Conservation (phyloP, 1,284 basidiomycete species). For the Apiotrichum gamsii region DNA sequence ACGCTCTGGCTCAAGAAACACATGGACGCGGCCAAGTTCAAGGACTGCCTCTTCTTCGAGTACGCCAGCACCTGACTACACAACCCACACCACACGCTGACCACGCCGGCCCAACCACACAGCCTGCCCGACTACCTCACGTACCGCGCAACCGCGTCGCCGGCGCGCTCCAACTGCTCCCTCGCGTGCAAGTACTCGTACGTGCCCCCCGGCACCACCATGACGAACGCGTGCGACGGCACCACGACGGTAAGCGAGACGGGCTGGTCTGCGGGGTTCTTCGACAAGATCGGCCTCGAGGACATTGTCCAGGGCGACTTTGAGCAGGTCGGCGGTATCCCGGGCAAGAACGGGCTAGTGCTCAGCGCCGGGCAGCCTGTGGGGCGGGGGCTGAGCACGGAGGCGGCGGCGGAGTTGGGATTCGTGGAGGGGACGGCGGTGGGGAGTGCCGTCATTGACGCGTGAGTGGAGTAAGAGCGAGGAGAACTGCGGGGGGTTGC, state of each 20-base stretch:
- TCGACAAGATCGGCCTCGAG: conserved; percentile 61
- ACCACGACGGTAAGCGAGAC: conserved; percentile 43
- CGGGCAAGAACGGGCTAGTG: conserved; percentile 56
- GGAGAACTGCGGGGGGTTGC: neutral
- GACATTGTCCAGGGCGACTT: conserved; percentile 56
- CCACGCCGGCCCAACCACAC: neutral
- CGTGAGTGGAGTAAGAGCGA: conserved; percentile 57
- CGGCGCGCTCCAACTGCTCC: conserved; percentile 83
- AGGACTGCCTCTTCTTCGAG: conserved; percentile 87
- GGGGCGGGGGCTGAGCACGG: conserved; percentile 70
- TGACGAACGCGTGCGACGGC: conserved; percentile 40
- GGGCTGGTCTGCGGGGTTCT: conserved; percentile 87
- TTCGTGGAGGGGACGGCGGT: conserved; percentile 83
- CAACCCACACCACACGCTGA: no score
- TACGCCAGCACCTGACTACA: no score
- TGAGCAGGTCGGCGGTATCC: conserved; percentile 68
- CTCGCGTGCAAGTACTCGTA: conserved; percentile 96
- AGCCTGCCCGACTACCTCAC: conserved; percentile 88
- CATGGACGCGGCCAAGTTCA: conserved; percentile 71
- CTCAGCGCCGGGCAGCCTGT: conserved; percentile 90
- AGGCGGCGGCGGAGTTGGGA: conserved; percentile 78
- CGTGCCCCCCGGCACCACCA: conserved; percentile 61
- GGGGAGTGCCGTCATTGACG: conserved; percentile 91
- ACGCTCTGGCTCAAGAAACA: conserved; percentile 91
- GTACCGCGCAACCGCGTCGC: conserved; percentile 75